Base-by-base conservation (phyloP, 228 moss, liverwort and hornwort species). In the Sphagnum fallax region DNA sequence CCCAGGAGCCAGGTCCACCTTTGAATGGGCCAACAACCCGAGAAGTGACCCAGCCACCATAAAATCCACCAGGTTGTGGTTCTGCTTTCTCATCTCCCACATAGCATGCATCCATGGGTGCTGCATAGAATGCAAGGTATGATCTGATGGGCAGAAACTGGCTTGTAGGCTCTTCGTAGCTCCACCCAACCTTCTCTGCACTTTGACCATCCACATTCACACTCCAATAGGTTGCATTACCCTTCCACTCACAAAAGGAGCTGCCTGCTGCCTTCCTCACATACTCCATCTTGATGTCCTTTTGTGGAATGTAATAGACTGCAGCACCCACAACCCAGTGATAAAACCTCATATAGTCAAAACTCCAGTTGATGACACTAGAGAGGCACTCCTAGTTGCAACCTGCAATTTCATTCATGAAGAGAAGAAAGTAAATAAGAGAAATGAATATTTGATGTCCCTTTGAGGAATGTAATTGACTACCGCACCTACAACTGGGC, bases 181-280 rank as follows among this genome's bases (percentile, higher is more conserved):
- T 94, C 94, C 94, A 94, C 4, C 87, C 91, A 11, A 84, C 89
- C 66, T 89, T 94, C 70, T 89, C 86, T 4, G 89, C 87, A 6
- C 71, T 83, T 52, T 78, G 87, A 15, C 68, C 84, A 8, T 91
- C 89, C 9, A 91, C 91, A 14, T 72, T 71, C 58, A 91, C 79
- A 9, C 74, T 89, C 94, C 94, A 94, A 80, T 87, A 89, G 5
- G 89, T 94, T 0, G 94, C 94, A 72, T 76, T 79, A 6, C 94
- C 91, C 71, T 94, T 91, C 91, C 89, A 94, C 71, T 94, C 94
- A 69, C 91, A 94, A 68, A 82, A 88, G 32, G 94, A 89, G 77
- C 77, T 91, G 60, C 93, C 94, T 0, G 78, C n/a, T 6, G 81
- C 89, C 61, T 75, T 77, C 71, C 75, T 80, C 60, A 94, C 70